Evolutionary conservation across 148 eudicot species (phyloP).

Genomic region (Cornus florida): DNA sequence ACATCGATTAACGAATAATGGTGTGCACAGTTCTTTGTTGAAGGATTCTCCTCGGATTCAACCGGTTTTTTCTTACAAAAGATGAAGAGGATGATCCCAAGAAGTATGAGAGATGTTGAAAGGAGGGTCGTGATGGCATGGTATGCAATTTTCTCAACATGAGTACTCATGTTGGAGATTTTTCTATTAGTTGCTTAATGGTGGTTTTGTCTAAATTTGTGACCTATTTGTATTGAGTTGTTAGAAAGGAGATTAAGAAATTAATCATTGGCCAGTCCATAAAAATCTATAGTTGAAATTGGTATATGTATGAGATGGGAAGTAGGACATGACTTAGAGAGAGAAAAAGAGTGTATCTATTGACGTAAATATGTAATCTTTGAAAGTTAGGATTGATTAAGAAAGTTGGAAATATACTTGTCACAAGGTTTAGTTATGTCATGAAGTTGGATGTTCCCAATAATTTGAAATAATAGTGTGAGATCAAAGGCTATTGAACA

Average conservation of each 20-base stretch:
- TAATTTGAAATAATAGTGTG: no score
- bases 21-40: slow-evolving; percentile 23
- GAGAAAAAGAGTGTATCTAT: slow-evolving; percentile 4
- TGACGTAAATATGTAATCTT: slow-evolving; percentile 7
- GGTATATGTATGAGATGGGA: neutral
- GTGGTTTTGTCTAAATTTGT: neutral
- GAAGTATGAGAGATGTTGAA: slow-evolving; percentile 30
- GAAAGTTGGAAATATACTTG: slow-evolving; percentile 6
- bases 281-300: neutral
- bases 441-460: no score
- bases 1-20: slow-evolving; percentile 50
- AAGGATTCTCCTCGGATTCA: slow-evolving; percentile 2
- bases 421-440: slow-evolving; percentile 7
- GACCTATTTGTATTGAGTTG: neutral
- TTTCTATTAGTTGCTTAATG: no score
- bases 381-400: slow-evolving; percentile 2
- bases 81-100: slow-evolving; percentile 27
- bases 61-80: slow-evolving; percentile 39
- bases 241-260: neutral
- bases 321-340: neutral
- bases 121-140: slow-evolving; percentile 35
- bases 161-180: slow-evolving; percentile 10
- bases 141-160: slow-evolving; percentile 29
- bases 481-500: no score
- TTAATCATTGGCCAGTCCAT: no score